phyloP scores from a whole-genome alignment of 768 basidiomycete species.

The Boletus eberwhitei region DNA sequence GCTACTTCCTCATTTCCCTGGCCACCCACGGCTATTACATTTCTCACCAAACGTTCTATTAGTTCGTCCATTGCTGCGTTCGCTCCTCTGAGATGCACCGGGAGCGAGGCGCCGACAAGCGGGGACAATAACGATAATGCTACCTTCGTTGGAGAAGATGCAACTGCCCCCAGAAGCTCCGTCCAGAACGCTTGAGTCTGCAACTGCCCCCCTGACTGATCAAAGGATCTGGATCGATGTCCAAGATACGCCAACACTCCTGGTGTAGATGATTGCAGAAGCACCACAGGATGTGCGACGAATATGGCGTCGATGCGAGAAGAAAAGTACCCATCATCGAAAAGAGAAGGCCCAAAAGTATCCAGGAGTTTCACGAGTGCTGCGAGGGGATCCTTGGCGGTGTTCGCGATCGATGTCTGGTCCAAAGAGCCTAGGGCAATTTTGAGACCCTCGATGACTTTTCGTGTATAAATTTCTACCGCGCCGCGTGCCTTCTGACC shows the following conservation, averaged over 20 bases:
- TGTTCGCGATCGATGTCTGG: background rate
- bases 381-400: conserved; percentile 23
- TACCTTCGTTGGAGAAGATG: conserved; percentile 26
- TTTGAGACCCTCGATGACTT: conserved; percentile 27
- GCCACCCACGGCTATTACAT: background rate
- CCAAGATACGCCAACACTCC: conserved; percentile 54
- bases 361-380: conserved; percentile 42
- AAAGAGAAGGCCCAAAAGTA: conserved; percentile 50
- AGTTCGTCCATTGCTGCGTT: conserved; percentile 44
- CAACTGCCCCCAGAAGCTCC: conserved; percentile 41
- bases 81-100: conserved; percentile 43
- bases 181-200: conserved; percentile 22
- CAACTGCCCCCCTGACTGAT: conserved; percentile 2
- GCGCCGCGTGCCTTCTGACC: conserved; percentile 9
- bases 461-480: conserved; percentile 15
- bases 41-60: conserved; percentile 25
- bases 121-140: conserved; percentile 43
- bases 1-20: background rate
- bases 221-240: conserved; percentile 13
- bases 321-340: conserved; percentile 41
- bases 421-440: conserved; percentile 6
- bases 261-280: conserved; percentile 40
- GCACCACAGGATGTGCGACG: conserved; percentile 33
- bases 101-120: conserved; percentile 37
- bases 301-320: conserved; percentile 45